Base-by-base conservation (phyloP, 257 asterid species). In the Solanum paucissectum region DNA sequence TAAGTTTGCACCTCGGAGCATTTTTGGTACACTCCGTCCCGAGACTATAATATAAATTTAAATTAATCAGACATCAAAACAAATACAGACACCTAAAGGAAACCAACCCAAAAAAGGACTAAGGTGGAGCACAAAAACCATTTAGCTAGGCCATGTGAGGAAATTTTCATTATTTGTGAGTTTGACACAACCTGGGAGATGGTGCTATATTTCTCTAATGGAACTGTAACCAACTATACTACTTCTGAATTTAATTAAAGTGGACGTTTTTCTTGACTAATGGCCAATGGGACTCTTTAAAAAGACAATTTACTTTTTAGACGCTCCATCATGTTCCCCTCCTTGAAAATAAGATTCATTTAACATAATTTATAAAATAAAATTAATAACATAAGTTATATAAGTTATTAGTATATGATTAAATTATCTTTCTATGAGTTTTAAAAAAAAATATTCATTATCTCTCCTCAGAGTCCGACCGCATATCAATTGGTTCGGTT, bases 1-100 rank as follows among this genome's bases (percentile, higher is more conserved):
- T 10, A 0, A 10, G 10, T 42, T 42, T 42, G 12, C 0, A 1
- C 13, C 13, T 3, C 12, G 1, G 0, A 42, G 13, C 4, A 0
- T 42, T 42, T 40, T 42, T 42, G 4, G 0, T 42, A 10, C 4
- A 4, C 12, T 12, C 46, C 46, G 4, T 1, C 4, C 1, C 13
- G 13, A 42, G 13, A 42, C 13, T 42, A 10, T 1, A 42, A 42
- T 42, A 42, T 42, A 42, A 3, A 42, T 42, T 42, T 10, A 0
- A 10, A 42, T 42, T 10, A 42, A 42, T 42, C 13, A 10, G 49
- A 42, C 0, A 42, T 42, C 12, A 42, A 10, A 42, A 10, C 4
- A 1, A 36, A 36, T 36, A 36, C 0, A 10, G 12, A 7, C 40
- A 36, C 7, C 10, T 0, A 10, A 0, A 3, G 4, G 46, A 9